A percentile compares a stretch with the other conserved stretches of the same genome.
phyloP scores from a whole-genome alignment of 2,329 filamentous ascomycete genomes.

The Lachnellula willkommii region DNA sequence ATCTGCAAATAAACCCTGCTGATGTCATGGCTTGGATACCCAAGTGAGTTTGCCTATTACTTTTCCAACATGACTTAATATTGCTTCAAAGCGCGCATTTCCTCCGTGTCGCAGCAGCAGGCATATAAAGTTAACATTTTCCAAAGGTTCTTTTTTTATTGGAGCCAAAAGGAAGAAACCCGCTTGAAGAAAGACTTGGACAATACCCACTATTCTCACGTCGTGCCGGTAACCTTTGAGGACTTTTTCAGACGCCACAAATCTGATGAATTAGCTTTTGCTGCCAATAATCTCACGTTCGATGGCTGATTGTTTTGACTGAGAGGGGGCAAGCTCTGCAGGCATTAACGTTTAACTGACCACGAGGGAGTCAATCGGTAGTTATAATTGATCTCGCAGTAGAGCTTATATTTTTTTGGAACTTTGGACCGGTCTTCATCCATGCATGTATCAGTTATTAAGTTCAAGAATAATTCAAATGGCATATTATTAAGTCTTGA shows the following conservation, averaged over 20 bases:
- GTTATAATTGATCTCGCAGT: too few relatives aligned
- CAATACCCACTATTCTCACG: neutral
- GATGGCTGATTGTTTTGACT: too few relatives aligned
- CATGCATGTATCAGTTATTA: too few relatives aligned
- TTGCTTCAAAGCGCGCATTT: neutral
- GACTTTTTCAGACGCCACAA: neutral
- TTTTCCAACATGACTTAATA: neutral
- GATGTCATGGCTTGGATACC: neutral
- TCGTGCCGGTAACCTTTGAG: neutral
- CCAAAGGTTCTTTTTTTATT: neutral
- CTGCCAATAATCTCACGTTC: too few relatives aligned
- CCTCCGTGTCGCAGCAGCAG: neutral
- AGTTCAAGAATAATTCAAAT: too few relatives aligned
- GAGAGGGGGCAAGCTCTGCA: too few relatives aligned
- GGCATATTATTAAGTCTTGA: too few relatives aligned
- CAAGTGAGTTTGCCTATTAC: neutral
- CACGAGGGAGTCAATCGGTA: too few relatives aligned
- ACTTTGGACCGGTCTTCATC: too few relatives aligned
- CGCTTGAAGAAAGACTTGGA: neutral
- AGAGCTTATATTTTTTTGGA: too few relatives aligned
- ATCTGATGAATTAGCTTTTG: too few relatives aligned
- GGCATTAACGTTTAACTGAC: too few relatives aligned
- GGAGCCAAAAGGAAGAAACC: neutral
- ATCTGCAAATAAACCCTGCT: neutral
- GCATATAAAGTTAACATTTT: neutral